Conservation (phyloP, 495 filamentous ascomycete genomes). For the Amorphotheca resinae region DNA sequence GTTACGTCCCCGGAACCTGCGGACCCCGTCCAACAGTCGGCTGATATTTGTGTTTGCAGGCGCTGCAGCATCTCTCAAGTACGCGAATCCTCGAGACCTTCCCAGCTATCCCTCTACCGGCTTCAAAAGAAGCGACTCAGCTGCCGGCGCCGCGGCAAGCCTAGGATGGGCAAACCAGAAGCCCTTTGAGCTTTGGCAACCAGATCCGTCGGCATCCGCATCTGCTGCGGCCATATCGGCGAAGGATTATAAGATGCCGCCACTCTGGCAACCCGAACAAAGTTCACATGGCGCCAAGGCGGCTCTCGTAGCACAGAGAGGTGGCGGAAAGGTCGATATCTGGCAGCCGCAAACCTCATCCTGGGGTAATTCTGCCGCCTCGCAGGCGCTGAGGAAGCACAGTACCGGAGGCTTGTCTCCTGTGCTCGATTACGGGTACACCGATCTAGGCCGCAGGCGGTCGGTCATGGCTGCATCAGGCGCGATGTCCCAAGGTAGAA, state of each 20-base stretch:
- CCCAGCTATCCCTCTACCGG: slow-evolving; percentile 55
- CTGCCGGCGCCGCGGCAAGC: slow-evolving; percentile 59
- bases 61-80: slow-evolving; percentile 50
- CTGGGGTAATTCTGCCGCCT: slow-evolving; percentile 47
- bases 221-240: slow-evolving; percentile 56
- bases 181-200: slow-evolving; percentile 47
- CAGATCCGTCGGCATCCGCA: slow-evolving; percentile 45
- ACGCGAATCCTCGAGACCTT: slow-evolving; percentile 54
- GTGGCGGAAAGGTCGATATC: slow-evolving; percentile 40
- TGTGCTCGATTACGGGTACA: slow-evolving; percentile 31
- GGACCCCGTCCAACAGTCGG: background rate
- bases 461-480: slow-evolving; percentile 63
- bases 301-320: slow-evolving; percentile 53
- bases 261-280: slow-evolving; percentile 38
- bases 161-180: slow-evolving; percentile 61
- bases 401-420: slow-evolving; percentile 10
- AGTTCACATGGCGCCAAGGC: slow-evolving; percentile 58
- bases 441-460: slow-evolving; percentile 36
- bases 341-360: slow-evolving; percentile 33
- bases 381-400: slow-evolving; percentile 33
- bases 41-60: slow-evolving; percentile 24
- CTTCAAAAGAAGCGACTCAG: slow-evolving; percentile 46
- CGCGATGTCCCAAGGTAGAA: slow-evolving; percentile 50
- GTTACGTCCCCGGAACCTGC: slow-evolving; percentile 3
- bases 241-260: slow-evolving; percentile 50